These are phyloP conservation scores for Populus davidiana DNA, from an alignment of 345 rosid genomes.

Conservation along the genomic window DNA sequence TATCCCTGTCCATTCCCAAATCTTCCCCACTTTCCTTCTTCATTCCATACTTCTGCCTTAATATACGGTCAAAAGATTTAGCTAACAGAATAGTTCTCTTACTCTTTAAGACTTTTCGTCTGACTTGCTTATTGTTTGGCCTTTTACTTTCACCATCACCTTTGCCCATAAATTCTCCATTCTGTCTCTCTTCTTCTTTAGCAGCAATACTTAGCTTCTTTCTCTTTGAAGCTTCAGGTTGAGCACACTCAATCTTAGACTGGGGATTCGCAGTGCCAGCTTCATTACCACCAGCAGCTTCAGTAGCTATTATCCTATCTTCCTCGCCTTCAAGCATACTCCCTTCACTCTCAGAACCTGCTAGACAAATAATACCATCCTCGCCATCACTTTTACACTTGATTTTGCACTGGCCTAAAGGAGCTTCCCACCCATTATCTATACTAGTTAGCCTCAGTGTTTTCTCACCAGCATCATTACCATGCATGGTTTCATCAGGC, in stretches of 20 bases:
- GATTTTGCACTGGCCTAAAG: not conserved
- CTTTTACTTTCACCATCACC: not conserved
- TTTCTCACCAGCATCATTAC: not conserved
- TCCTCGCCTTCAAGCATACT: not conserved
- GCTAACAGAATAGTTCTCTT: too few relatives aligned
- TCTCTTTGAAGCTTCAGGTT: conserved; percentile 1
- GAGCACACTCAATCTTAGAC: not conserved
- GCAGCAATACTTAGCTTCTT: not conserved
- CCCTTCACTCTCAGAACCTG: not conserved
- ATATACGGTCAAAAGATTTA: too few relatives aligned
- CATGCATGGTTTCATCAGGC: conserved; percentile 1
- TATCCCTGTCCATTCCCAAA: too few relatives aligned
- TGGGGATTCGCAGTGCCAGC: not conserved
- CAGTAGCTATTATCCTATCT: not conserved
- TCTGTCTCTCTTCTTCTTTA: not conserved
- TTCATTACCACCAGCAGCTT: conserved; percentile 1
- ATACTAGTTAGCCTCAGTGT: too few relatives aligned
- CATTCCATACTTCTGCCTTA: too few relatives aligned
- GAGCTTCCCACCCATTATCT: not conserved
- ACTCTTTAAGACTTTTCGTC: too few relatives aligned
- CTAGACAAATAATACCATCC: not conserved
- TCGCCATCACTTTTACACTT: not conserved
- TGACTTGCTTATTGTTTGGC: not conserved
- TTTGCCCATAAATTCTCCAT: not conserved
- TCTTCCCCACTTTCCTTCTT: too few relatives aligned